These are phyloP conservation scores for Mariannaea elegans DNA, from an alignment of 2,329 filamentous ascomycete genomes.

Conservation along the genomic window DNA sequence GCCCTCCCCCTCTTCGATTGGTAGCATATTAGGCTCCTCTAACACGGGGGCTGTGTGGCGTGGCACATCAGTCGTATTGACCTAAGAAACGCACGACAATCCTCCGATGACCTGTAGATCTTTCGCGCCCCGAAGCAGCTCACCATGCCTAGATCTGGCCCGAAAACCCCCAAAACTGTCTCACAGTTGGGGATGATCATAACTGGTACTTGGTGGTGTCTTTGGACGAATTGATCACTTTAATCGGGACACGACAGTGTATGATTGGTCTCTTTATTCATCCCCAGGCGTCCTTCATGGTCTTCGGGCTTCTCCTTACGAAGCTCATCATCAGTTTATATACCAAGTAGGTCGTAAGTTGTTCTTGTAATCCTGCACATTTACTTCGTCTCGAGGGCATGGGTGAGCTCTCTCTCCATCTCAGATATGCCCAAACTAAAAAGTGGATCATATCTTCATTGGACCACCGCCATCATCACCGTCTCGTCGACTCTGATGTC, in stretches of 20 bases:
- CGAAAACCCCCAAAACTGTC: background rate
- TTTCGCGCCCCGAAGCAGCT: background rate
- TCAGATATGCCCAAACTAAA: constrained; percentile 6
- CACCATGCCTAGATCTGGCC: background rate
- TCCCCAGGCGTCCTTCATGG: constrained; percentile 6
- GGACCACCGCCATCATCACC: constrained; percentile 19
- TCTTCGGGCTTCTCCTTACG: background rate
- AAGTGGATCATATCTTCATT: background rate
- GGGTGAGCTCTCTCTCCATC: constrained; percentile 21
- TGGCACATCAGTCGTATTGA: constrained; percentile 11
- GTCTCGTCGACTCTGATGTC: constrained; percentile 32
- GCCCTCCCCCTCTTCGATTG: constrained; percentile 2
- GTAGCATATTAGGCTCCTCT: background rate
- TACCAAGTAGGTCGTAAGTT: constrained; percentile 9
- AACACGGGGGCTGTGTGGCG: background rate
- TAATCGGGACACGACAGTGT: background rate
- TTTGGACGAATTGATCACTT: background rate
- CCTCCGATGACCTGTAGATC: background rate
- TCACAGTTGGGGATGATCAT: too few species aligned
- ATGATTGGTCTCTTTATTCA: constrained; percentile 16
- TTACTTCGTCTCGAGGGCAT: constrained; percentile 16
- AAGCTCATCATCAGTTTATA: background rate
- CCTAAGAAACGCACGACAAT: background rate
- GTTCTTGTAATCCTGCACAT: constrained; percentile 1
- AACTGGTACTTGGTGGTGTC: background rate